Evolutionary conservation across 2,329 filamentous ascomycete species (phyloP).

Genomic region (Penicillium concentricum): DNA sequence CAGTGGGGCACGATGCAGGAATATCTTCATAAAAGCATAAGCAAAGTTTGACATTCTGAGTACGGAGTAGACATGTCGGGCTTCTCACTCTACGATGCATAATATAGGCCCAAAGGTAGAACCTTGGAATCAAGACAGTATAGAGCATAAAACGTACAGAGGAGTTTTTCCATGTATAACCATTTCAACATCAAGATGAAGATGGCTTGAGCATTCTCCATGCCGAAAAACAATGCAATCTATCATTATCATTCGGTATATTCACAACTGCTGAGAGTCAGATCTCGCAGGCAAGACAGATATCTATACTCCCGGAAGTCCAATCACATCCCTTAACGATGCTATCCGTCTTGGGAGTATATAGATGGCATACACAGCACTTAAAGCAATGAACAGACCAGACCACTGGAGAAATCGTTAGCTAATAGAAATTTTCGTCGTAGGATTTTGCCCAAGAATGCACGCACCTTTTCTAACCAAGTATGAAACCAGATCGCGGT

Average conservation of each 20-base stretch:
- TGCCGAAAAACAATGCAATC: conserved; percentile 6
- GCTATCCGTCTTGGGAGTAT: conserved; percentile 49
- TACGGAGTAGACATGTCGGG: neutral
- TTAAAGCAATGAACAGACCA: conserved; percentile 50
- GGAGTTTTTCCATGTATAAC: neutral
- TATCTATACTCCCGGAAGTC: conserved; percentile 40
- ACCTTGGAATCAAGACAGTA: neutral
- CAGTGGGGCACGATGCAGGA: no score
- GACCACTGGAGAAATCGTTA: conserved; percentile 42
- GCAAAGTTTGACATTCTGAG: no score
- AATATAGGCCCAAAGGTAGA: neutral
- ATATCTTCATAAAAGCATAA: neutral
- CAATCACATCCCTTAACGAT: conserved; percentile 48
- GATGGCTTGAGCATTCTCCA: neutral
- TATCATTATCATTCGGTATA: conserved; percentile 11
- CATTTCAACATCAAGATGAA: neutral
- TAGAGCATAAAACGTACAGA: neutral
- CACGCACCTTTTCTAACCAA: conserved; percentile 87
- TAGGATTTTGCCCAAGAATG: conserved; percentile 20
- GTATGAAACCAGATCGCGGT: conserved; percentile 98
- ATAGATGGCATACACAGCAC: conserved; percentile 52
- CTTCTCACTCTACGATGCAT: neutral
- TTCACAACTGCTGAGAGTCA: conserved; percentile 3
- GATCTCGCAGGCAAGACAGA: neutral
- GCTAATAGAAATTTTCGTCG: neutral